A percentile compares a stretch with the other conserved stretches of the same genome.
These are phyloP conservation scores for Trichoderma harzianum DNA, from an alignment of 2,329 filamentous ascomycete genomes.

Conservation along the genomic window DNA sequence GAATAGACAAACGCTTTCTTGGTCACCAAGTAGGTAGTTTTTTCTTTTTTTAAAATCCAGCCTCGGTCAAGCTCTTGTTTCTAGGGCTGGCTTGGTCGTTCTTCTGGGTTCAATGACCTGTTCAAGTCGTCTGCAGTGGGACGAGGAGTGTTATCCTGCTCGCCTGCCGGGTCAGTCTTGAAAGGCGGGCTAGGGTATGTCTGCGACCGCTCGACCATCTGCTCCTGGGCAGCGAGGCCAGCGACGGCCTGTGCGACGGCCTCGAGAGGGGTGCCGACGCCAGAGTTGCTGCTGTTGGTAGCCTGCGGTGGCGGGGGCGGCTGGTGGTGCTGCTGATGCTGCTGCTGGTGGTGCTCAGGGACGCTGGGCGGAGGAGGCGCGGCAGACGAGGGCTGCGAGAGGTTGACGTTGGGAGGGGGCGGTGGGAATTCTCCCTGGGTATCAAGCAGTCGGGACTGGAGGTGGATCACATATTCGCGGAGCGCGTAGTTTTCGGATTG, in stretches of 20 bases:
- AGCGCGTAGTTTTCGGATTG: constrained; percentile 87
- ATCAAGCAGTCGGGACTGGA: constrained; percentile 84
- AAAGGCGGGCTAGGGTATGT: constrained; percentile 31
- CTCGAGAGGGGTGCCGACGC: constrained; percentile 41
- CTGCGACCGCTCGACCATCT: constrained; percentile 37
- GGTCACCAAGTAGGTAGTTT: background rate
- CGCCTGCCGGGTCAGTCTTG: constrained; percentile 38
- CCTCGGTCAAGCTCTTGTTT: background rate
- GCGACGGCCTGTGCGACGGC: constrained; percentile 50
- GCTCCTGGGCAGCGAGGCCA: constrained; percentile 41
- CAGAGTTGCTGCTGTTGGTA: constrained; percentile 23
- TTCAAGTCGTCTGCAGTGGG: constrained; percentile 51
- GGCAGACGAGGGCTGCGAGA: constrained; percentile 39
- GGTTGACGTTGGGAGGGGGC: constrained; percentile 74
- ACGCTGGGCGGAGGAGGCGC: constrained; percentile 26
- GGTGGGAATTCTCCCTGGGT: constrained; percentile 79
- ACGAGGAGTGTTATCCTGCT: constrained; percentile 33
- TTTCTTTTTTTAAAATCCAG: background rate
- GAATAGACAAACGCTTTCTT: background rate
- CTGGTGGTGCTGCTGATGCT: constrained; percentile 5
- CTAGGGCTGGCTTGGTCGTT: constrained; percentile 24
- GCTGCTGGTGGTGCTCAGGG: constrained; percentile 24
- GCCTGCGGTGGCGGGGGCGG: constrained; percentile 13
- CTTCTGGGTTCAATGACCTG: constrained; percentile 48
- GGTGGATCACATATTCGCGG: constrained; percentile 85